A percentile compares a stretch with the other conserved stretches of the same genome.
Evolutionary conservation across 2,329 filamentous ascomycete species (phyloP).

Genomic region (Alternaria gaisen): DNA sequence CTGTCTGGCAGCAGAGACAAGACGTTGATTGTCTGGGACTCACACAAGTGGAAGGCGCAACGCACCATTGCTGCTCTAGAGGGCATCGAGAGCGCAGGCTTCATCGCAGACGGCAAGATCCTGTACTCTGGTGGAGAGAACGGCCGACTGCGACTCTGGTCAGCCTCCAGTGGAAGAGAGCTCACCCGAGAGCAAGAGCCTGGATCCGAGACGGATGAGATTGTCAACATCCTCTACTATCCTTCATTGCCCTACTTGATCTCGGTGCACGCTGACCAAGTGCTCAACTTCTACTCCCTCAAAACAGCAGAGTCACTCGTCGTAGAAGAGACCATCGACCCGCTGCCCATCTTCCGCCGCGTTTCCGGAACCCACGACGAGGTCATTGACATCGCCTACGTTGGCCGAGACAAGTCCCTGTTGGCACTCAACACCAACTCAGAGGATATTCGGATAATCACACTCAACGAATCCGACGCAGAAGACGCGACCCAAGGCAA

Average conservation of each 20-base stretch:
- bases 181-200: constrained; percentile 76
- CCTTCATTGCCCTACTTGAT: constrained; percentile 74
- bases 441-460: constrained; percentile 89
- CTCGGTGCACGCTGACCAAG: constrained; percentile 89
- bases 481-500: constrained; percentile 48
- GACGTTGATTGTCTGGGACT: constrained; percentile 92
- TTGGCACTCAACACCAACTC: constrained; percentile 94
- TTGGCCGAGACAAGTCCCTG: constrained; percentile 80
- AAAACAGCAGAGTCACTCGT: constrained; percentile 52
- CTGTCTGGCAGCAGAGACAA: constrained; percentile 91
- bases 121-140: constrained; percentile 87
- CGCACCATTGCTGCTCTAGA: constrained; percentile 86
- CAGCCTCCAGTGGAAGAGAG: constrained; percentile 78
- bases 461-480: constrained; percentile 59
- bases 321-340: constrained; percentile 60
- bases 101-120: constrained; percentile 73
- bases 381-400: constrained; percentile 91
- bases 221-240: constrained; percentile 76
- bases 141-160: constrained; percentile 85
- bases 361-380: constrained; percentile 98
- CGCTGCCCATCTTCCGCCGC: constrained; percentile 71
- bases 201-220: constrained; percentile 68
- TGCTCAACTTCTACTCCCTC: constrained; percentile 76
- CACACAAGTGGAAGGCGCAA: constrained; percentile 81
- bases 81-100: constrained; percentile 83